Percentiles rank a stretch among this genome's conserved stretches.
Conservation (phyloP, 1,284 basidiomycete species). For the Chiua sp. region DNA sequence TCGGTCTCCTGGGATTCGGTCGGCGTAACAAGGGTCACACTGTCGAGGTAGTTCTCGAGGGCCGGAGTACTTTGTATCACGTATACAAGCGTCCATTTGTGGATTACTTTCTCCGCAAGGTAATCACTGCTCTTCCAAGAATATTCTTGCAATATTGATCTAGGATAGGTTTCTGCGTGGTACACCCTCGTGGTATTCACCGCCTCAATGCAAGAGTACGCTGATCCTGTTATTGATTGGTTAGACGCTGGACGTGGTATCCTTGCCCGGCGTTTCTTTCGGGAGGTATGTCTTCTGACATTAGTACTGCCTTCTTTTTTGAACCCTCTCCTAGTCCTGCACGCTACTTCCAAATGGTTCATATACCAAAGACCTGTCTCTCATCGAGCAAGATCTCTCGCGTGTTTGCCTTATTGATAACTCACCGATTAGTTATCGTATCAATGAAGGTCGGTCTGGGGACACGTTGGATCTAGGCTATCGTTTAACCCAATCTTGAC, state of each 20-base stretch:
- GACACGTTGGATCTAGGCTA: conserved; percentile 1
- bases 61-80: conserved; percentile 92
- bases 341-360: conserved; percentile 90
- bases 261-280: conserved; percentile 87
- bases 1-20: conserved; percentile 68
- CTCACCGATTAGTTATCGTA: conserved; percentile 91
- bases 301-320: not conserved
- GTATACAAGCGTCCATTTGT: conserved; percentile 99
- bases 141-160: conserved; percentile 11
- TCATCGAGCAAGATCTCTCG: conserved; percentile 89
- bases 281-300: conserved; percentile 69
- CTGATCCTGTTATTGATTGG: conserved; percentile 99
- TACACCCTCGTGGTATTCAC: conserved; percentile 99
- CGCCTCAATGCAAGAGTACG: conserved; percentile 98
- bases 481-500: conserved; percentile 15
- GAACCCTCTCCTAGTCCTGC: conserved; percentile 68
- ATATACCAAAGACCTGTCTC: conserved; percentile 92
- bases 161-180: conserved; percentile 89
- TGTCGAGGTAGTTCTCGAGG: conserved; percentile 95
- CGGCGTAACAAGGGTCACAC: conserved; percentile 78
- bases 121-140: conserved; percentile 35
- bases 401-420: conserved; percentile 97
- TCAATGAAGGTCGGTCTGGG: conserved; percentile 82
- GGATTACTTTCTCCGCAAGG: conserved; percentile 95
- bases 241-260: conserved; percentile 94